Conservation (phyloP, 306 rosid species). For the Prunus dulcis region DNA sequence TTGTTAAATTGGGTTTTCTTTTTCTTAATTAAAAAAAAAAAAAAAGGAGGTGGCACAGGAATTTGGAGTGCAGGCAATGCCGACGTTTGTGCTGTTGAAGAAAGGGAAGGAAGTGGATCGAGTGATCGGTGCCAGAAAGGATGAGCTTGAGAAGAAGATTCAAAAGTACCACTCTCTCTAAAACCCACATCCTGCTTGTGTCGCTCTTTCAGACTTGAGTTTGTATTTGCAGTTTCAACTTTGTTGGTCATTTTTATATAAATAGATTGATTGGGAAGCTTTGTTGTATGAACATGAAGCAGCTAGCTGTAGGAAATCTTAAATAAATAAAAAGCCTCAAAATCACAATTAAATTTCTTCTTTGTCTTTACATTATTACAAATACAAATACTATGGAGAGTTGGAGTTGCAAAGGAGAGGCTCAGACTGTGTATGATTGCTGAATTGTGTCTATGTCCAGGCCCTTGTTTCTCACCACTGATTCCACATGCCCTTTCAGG, state of each 20-base stretch:
- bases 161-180: slow-evolving; percentile 17
- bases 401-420: no score
- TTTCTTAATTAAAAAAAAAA: no score
- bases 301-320: not conserved
- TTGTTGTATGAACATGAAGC: not conserved
- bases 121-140: slow-evolving; percentile 72
- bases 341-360: no score
- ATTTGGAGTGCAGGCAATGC: slow-evolving; percentile 77
- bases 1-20: not conserved
- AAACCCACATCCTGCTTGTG: no score
- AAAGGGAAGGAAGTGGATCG: slow-evolving; percentile 60
- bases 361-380: no score
- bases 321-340: not conserved
- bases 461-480: slow-evolving; percentile 71
- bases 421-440: slow-evolving; percentile 62
- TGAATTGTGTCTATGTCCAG: slow-evolving; percentile 64
- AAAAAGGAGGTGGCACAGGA: slow-evolving; percentile 61
- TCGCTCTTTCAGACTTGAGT: no score
- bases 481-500: slow-evolving; percentile 76
- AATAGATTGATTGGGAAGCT: not conserved
- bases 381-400: no score
- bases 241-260: not conserved
- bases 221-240: not conserved
- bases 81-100: slow-evolving; percentile 77
- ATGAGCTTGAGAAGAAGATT: slow-evolving; percentile 69